Evolutionary conservation across 2,329 filamentous ascomycete genomes (phyloP).

Genomic region (Blastomyces emzantsi): DNA sequence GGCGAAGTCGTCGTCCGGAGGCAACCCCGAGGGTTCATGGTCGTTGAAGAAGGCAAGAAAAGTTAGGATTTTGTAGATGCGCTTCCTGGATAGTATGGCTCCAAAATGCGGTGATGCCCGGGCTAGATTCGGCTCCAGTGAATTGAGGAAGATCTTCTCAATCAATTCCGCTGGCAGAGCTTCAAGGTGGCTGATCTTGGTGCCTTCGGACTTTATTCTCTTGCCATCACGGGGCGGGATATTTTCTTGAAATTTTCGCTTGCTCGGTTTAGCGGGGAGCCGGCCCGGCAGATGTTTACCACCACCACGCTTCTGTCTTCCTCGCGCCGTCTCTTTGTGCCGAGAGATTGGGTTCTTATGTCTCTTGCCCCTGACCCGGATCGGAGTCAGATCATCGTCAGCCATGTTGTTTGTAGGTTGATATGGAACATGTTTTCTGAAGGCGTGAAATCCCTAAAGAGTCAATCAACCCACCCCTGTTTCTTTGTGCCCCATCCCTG

Average conservation of each 20-base stretch:
- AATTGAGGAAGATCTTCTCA: slow-evolving; percentile 45
- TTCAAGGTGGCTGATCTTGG: slow-evolving; percentile 33
- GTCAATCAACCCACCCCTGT: too few relatives aligned
- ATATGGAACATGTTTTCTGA: not conserved
- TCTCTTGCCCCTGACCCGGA: slow-evolving; percentile 22
- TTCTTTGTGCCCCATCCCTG: too few relatives aligned
- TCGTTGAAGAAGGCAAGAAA: slow-evolving; percentile 27
- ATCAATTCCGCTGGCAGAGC: slow-evolving; percentile 43
- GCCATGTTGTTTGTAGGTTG: not conserved
- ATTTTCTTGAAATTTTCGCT: not conserved
- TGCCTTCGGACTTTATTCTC: not conserved
- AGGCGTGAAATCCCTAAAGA: not conserved
- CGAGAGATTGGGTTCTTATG: slow-evolving; percentile 12
- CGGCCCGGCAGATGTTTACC: not conserved
- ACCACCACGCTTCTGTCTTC: not conserved
- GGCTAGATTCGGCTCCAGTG: slow-evolving; percentile 39
- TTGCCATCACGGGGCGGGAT: not conserved
- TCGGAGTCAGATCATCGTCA: slow-evolving; percentile 22
- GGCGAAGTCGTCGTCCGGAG: not conserved
- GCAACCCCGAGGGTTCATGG: not conserved
- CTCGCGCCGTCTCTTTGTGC: not conserved
- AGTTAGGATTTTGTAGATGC: slow-evolving; percentile 35
- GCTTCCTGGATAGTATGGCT: slow-evolving; percentile 32
- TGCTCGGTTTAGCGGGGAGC: not conserved
- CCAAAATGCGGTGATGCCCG: slow-evolving; percentile 36